These are phyloP conservation scores for Podaxis sp. DNA, from an alignment of 768 basidiomycete species.

Conservation along the genomic window DNA sequence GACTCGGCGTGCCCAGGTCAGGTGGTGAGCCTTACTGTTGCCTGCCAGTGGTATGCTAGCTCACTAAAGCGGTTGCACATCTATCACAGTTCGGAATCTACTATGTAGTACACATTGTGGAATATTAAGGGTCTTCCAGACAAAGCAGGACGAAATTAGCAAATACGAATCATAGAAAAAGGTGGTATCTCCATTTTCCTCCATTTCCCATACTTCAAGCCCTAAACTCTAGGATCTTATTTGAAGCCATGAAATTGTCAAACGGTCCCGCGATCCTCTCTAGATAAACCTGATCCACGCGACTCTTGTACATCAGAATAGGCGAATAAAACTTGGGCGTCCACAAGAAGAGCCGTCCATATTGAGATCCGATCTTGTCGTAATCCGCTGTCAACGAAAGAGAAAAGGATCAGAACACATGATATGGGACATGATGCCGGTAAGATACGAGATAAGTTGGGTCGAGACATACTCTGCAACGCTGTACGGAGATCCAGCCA, in stretches of 20 bases:
- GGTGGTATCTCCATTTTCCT: not conserved
- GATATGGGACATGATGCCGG: not conserved
- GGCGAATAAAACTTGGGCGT: slow-evolving; percentile 60
- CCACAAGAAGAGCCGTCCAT: slow-evolving; percentile 73
- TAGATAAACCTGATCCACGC: slow-evolving; percentile 26
- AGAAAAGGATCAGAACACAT: not conserved
- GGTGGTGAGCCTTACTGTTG: too few relatives aligned
- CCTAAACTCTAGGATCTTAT: slow-evolving; percentile 9
- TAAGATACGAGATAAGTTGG: not conserved
- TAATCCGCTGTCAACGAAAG: slow-evolving; percentile 48
- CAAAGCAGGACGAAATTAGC: not conserved
- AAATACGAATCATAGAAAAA: not conserved
- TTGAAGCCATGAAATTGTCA: slow-evolving; percentile 24
- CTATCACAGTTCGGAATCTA: not conserved
- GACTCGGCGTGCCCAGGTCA: too few relatives aligned
- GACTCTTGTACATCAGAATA: slow-evolving; percentile 26
- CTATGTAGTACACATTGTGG: not conserved
- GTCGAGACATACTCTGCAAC: slow-evolving; percentile 43
- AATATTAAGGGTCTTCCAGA: not conserved
- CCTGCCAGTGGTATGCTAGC: not conserved
- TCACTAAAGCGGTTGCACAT: not conserved
- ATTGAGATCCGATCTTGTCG: slow-evolving; percentile 54
- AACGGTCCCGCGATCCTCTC: slow-evolving; percentile 55
- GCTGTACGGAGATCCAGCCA: slow-evolving; percentile 63
- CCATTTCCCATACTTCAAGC: not conserved